phyloP scores from a whole-genome alignment of 2,329 filamentous ascomycete species.

The Neopestalotiopsis clavispora region DNA sequence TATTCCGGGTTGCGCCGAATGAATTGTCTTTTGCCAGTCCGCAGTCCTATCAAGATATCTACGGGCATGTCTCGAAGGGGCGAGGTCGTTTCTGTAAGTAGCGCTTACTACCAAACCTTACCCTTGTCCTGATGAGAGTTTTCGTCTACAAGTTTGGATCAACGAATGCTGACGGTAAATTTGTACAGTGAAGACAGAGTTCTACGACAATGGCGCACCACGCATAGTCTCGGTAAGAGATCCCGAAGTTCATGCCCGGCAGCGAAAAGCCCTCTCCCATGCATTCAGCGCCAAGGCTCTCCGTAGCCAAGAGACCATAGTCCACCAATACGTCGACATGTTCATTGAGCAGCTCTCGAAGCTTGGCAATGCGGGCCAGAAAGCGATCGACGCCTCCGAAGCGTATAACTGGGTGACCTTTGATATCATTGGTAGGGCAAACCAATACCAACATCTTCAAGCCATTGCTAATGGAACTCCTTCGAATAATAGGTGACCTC shows the following conservation, averaged over 20 bases:
- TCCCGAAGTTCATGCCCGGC: slow-evolving; percentile 29
- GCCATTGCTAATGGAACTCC: neutral
- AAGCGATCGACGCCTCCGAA: slow-evolving; percentile 29
- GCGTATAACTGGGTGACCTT: slow-evolving; percentile 33
- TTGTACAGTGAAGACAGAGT: slow-evolving; percentile 23
- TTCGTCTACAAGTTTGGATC: neutral
- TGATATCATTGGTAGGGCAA: slow-evolving; percentile 34
- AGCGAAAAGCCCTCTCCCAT: slow-evolving; percentile 31
- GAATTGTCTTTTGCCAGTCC: slow-evolving; percentile 44
- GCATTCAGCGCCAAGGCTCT: slow-evolving; percentile 33
- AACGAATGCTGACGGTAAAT: neutral
- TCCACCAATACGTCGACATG: slow-evolving; percentile 35
- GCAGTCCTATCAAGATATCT: slow-evolving; percentile 46
- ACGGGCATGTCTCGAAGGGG: slow-evolving; percentile 28
- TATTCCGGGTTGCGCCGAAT: slow-evolving; percentile 45
- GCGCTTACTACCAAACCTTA: neutral
- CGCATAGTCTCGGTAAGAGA: slow-evolving; percentile 22
- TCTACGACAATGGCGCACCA: slow-evolving; percentile 24
- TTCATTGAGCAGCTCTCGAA: slow-evolving; percentile 32
- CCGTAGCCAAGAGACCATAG: slow-evolving; percentile 34
- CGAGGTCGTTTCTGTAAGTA: neutral
- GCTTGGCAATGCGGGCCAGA: slow-evolving; percentile 21
- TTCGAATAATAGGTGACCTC: slow-evolving; percentile 20
- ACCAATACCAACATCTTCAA: neutral
- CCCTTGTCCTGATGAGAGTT: neutral